These are phyloP conservation scores for Penicillium polonicum DNA, from an alignment of 2,329 filamentous ascomycete species.

Conservation along the genomic window DNA sequence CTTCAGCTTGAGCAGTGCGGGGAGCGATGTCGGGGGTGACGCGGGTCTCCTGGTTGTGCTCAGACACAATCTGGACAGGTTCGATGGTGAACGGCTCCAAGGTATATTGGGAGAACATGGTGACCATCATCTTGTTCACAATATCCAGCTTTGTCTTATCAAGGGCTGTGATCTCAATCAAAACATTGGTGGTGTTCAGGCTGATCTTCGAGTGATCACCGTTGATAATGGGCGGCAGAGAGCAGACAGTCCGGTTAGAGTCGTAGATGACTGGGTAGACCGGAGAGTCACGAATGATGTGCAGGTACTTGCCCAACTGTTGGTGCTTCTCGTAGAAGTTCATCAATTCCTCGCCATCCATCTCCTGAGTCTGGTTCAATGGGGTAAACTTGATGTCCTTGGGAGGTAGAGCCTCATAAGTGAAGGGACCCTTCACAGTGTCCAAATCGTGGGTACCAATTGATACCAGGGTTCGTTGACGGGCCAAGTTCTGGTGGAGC, in stretches of 20 bases:
- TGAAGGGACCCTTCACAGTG: constrained; percentile 90
- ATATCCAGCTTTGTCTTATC: constrained; percentile 96
- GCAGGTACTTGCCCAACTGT: constrained; percentile 83
- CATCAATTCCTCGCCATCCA: constrained; percentile 89
- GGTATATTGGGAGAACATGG: constrained; percentile 96
- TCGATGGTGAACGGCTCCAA: constrained; percentile 88
- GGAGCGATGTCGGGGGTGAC: constrained; percentile 78
- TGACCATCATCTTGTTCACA: constrained; percentile 89
- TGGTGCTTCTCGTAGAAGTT: constrained; percentile 90
- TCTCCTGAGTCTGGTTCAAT: constrained; percentile 84
- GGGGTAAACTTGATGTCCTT: constrained; percentile 88
- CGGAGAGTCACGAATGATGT: constrained; percentile 90
- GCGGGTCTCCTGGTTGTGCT: constrained; percentile 82
- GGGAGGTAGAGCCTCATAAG: constrained; percentile 89
- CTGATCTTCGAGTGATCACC: constrained; percentile 95
- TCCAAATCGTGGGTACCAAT: constrained; percentile 97
- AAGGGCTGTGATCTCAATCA: constrained; percentile 95
- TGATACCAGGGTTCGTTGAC: constrained; percentile 89
- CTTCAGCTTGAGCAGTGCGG: constrained; percentile 74
- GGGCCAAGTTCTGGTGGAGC: constrained; percentile 91
- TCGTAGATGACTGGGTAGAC: constrained; percentile 97
- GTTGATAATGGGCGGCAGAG: constrained; percentile 96
- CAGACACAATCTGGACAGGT: constrained; percentile 85
- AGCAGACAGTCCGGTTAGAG: constrained; percentile 80
- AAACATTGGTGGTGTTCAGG: constrained; percentile 83